Evolutionary conservation across 345 rosid genomes (phyloP).

Genomic region (Syzygium grande): DNA sequence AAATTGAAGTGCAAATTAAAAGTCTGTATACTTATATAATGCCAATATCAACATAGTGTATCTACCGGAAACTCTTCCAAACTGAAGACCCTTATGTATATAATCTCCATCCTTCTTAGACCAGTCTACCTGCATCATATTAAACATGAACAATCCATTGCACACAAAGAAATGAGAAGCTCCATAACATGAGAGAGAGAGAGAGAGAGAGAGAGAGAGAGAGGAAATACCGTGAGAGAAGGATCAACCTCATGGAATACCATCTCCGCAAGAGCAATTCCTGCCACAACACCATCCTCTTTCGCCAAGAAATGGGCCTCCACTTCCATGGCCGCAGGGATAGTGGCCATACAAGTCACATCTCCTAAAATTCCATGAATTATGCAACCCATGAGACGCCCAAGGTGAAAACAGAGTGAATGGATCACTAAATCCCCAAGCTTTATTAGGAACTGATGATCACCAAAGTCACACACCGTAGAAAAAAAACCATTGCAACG

Average conservation of each 20-base stretch:
- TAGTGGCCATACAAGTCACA: slow-evolving; percentile 89
- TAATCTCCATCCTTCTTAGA: slow-evolving; percentile 72
- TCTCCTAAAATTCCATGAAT: slow-evolving; percentile 44
- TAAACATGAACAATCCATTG: not conserved
- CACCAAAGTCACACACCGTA: not conserved
- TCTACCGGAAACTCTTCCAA: slow-evolving; percentile 78
- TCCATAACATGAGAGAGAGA: not conserved
- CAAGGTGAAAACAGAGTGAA: not conserved
- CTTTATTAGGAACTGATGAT: not conserved
- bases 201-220: not conserved
- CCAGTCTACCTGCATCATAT: slow-evolving; percentile 64
- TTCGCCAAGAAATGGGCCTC: slow-evolving; percentile 91
- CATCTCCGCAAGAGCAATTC: slow-evolving; percentile 76
- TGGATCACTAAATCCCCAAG: not conserved
- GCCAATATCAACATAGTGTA: not conserved
- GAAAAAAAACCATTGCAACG: not conserved
- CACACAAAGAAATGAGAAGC: not conserved
- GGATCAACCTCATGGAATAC: slow-evolving; percentile 85
- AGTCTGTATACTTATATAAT: not conserved
- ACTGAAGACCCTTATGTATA: slow-evolving; percentile 77
- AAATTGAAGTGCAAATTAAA: not conserved
- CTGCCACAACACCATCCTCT: slow-evolving; percentile 89
- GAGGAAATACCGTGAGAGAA: slow-evolving; percentile 49
- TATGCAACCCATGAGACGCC: not conserved
- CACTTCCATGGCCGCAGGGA: slow-evolving; percentile 76